These are phyloP conservation scores for Leccinum arenicola DNA, from an alignment of 768 basidiomycete genomes.

Conservation along the genomic window DNA sequence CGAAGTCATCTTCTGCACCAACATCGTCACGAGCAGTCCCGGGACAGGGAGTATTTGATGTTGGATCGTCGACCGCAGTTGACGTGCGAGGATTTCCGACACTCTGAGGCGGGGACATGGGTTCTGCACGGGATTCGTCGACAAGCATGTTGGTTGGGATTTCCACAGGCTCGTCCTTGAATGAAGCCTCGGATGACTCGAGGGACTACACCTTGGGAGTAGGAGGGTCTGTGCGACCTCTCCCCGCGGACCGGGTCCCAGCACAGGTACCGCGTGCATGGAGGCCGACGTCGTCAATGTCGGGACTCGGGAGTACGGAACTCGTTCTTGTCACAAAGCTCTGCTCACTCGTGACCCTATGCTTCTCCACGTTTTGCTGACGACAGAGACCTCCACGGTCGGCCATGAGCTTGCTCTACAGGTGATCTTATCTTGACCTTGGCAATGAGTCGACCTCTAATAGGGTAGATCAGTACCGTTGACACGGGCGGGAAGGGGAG, in stretches of 20 bases:
- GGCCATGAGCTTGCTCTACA: constrained; percentile 88
- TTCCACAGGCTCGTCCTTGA: constrained; percentile 46
- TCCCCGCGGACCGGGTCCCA: constrained; percentile 28
- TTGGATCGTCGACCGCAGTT: too few relatives aligned
- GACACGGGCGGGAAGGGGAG: constrained; percentile 11
- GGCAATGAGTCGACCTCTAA: constrained; percentile 65
- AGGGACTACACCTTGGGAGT: constrained; percentile 37
- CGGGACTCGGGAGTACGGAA: constrained; percentile 67
- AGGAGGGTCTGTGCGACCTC: constrained; percentile 42
- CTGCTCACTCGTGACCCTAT: constrained; percentile 79
- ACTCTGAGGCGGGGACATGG: too few relatives aligned
- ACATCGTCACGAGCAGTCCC: constrained; percentile 2
- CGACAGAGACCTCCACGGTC: constrained; percentile 85
- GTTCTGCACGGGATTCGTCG: constrained; percentile 2
- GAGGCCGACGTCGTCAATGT: constrained; percentile 58
- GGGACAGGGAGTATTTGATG: too few relatives aligned
- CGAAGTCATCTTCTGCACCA: constrained; percentile 4
- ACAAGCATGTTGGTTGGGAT: neutral
- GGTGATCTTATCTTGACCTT: constrained; percentile 80
- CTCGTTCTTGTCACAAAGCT: constrained; percentile 71
- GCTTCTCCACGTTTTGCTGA: constrained; percentile 87
- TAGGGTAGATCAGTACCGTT: constrained; percentile 26
- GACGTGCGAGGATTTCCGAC: neutral
- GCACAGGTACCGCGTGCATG: constrained; percentile 39
- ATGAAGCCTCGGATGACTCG: constrained; percentile 39